Percentiles rank a stretch among this genome's conserved stretches.
Conservation (phyloP, 176 grass and related monocot genomes). For the Aegilops tauschii region DNA sequence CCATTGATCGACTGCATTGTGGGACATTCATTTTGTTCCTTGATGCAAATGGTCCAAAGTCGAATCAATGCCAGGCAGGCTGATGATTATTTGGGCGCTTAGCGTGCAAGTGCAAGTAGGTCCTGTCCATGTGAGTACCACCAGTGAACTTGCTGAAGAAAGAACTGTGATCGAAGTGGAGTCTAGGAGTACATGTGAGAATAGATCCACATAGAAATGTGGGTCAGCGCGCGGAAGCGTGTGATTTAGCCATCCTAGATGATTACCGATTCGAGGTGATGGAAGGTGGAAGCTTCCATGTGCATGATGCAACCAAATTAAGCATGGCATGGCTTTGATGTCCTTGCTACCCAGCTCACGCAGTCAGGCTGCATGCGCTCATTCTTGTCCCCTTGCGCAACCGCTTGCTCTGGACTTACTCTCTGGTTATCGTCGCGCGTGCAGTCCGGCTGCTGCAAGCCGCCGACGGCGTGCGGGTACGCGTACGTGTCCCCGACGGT, state of each 20-base stretch:
- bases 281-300: not conserved
- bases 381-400: constrained; percentile 6
- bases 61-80: not conserved
- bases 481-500: constrained; percentile 65
- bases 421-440: not conserved
- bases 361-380: not conserved
- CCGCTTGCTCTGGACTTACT: not conserved
- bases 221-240: constrained; percentile 10
- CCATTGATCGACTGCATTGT: not conserved
- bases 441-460: constrained; percentile 92
- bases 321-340: not conserved
- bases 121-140: not conserved
- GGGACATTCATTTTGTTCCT: not conserved
- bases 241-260: not conserved
- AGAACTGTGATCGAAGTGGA: not conserved
- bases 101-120: not conserved
- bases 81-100: not conserved
- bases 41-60: not conserved
- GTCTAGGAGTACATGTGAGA: not conserved
- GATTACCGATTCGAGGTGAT: not conserved
- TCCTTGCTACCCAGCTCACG: not conserved
- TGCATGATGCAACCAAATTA: not conserved
- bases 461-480: constrained; percentile 78
- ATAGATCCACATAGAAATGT: constrained; percentile 20
- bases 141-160: not conserved